Percentiles rank a stretch among this genome's conserved stretches.
phyloP scores from a whole-genome alignment of 441 rosid species.

The Pelargonium fulgidum region DNA sequence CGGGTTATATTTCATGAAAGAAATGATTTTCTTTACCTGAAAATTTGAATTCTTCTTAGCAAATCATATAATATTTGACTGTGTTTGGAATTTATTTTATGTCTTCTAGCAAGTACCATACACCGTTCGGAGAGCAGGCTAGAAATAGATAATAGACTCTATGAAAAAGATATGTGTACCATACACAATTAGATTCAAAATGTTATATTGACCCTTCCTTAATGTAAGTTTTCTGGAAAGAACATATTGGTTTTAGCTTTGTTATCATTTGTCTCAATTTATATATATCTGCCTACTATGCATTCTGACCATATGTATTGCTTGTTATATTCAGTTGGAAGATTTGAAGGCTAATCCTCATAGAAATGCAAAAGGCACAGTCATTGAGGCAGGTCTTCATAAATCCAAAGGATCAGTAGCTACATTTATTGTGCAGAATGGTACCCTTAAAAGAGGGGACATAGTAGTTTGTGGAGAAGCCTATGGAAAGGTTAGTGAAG shows the following conservation, averaged over 20 bases:
- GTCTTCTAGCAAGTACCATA: too few species aligned
- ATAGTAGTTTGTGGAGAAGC: constrained; percentile 91
- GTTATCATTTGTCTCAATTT: constrained; percentile 12
- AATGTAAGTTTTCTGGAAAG: not conserved
- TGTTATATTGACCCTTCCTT: not conserved
- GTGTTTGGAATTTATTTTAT: too few species aligned
- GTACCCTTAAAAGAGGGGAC: constrained; percentile 84
- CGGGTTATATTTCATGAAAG: not conserved
- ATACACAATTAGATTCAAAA: constrained; percentile 1
- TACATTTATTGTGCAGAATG: constrained; percentile 91
- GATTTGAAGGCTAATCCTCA: constrained; percentile 96
- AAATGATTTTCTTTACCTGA: not conserved
- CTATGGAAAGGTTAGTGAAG: constrained; percentile 77
- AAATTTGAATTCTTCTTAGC: not conserved
- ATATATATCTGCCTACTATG: constrained; percentile 15
- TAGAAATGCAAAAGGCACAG: constrained; percentile 93
- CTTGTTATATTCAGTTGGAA: constrained; percentile 54
- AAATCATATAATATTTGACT: too few species aligned
- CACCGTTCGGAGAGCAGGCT: too few species aligned
- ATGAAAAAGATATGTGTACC: too few species aligned
- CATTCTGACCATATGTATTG: constrained; percentile 24
- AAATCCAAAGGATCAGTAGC: constrained; percentile 91
- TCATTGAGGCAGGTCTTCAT: constrained; percentile 89
- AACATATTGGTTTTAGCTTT: not conserved
- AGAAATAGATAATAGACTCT: too few species aligned